Evolutionary conservation across 371 early-diverging fungal genomes (phyloP).

Genomic region (Furculomyces boomerangus): DNA sequence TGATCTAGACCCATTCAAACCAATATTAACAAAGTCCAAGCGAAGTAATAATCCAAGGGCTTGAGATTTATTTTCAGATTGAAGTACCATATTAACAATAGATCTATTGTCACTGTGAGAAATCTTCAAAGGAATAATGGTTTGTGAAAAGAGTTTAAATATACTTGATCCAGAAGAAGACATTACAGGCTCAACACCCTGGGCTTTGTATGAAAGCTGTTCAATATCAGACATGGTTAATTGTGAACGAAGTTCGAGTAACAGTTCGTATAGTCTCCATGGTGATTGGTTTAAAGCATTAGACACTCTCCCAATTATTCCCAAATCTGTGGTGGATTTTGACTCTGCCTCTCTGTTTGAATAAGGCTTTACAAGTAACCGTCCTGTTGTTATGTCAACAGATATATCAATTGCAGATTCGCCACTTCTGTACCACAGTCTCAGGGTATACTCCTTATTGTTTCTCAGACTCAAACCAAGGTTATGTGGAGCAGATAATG

Average conservation of each 20-base stretch:
- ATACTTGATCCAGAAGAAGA: not conserved
- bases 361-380: conserved; percentile 17
- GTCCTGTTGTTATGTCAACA: conserved; percentile 16
- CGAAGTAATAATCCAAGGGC: not conserved
- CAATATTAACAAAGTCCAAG: not conserved
- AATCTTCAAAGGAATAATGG: conserved; percentile 19
- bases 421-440: conserved; percentile 18
- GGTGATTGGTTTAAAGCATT: conserved; percentile 21
- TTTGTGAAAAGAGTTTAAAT: conserved; percentile 6
- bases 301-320: conserved; percentile 13
- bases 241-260: conserved; percentile 21
- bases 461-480: too few species aligned
- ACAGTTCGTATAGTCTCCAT: conserved; percentile 16
- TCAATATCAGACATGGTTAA: conserved; percentile 20
- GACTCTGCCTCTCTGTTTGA: conserved; percentile 5
- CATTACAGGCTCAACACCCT: not conserved
- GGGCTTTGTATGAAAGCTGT: conserved; percentile 6
- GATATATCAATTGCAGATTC: conserved; percentile 23
- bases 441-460: too few species aligned
- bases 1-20: not conserved
- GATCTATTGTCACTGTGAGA: conserved; percentile 16
- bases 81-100: conserved; percentile 9
- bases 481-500: too few species aligned
- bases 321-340: not conserved
- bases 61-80: not conserved